Conservation (phyloP, 1,284 basidiomycete genomes). For the Anthracocystis walkeri region DNA sequence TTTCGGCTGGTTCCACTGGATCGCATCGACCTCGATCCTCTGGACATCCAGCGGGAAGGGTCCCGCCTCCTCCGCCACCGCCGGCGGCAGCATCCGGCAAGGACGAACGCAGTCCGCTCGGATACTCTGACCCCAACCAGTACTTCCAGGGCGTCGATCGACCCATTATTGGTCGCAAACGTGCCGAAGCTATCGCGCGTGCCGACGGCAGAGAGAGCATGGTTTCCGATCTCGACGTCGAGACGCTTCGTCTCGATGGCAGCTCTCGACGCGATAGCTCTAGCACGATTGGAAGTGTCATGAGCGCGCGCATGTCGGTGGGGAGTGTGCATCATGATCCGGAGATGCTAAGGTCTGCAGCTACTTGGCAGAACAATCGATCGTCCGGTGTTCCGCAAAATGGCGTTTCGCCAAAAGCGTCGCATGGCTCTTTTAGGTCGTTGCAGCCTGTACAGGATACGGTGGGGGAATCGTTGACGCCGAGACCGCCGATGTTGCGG, state of each 20-base stretch:
- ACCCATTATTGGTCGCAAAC: constrained; percentile 50
- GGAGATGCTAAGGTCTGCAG: constrained; percentile 14
- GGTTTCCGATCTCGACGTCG: constrained; percentile 65
- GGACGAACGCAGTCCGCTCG: constrained; percentile 9
- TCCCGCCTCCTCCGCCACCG: constrained; percentile 52
- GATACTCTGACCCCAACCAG: constrained; percentile 55
- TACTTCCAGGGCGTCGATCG: constrained; percentile 43
- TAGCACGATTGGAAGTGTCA: constrained; percentile 54
- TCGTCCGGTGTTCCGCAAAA: neutral
- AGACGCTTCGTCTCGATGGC: constrained; percentile 61
- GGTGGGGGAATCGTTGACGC: neutral
- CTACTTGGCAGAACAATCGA: constrained; percentile 11
- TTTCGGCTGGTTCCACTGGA: constrained; percentile 22
- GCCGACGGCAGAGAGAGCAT: constrained; percentile 59
- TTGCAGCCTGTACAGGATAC: constrained; percentile 29
- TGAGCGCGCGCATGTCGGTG: constrained; percentile 47
- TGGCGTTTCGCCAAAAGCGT: constrained; percentile 18
- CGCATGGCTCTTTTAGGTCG: constrained; percentile 30
- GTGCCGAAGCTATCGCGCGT: constrained; percentile 53
- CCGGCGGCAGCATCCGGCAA: constrained; percentile 23
- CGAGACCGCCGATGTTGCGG: constrained; percentile 21
- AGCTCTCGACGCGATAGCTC: constrained; percentile 58
- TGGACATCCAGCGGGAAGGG: constrained; percentile 57
- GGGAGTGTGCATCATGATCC: constrained; percentile 43
- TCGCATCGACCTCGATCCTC: constrained; percentile 25